A percentile compares a stretch with the other conserved stretches of the same genome.
phyloP scores from a whole-genome alignment of 345 rosid genomes.

The Boechera stricta region DNA sequence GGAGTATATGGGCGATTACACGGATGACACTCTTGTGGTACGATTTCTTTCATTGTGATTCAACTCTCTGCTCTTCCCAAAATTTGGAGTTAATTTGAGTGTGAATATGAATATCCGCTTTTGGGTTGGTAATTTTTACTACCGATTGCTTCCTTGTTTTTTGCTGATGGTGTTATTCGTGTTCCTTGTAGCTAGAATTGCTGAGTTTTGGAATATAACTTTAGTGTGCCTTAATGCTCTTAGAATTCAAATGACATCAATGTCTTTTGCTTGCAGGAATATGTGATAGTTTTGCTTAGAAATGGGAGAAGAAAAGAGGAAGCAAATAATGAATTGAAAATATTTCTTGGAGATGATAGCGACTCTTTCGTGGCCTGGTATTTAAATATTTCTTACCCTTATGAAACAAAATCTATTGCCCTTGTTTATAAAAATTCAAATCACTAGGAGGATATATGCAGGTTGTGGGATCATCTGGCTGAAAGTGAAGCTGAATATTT shows the following conservation, averaged over 20 bases:
- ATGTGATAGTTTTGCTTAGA: slow-evolving; percentile 83
- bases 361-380: slow-evolving; percentile 89
- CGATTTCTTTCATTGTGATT: slow-evolving; percentile 3
- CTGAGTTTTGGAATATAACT: slow-evolving; percentile 2
- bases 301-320: slow-evolving; percentile 89
- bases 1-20: slow-evolving; percentile 97
- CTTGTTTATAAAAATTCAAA: neutral
- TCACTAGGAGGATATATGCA: slow-evolving; percentile 43
- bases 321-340: slow-evolving; percentile 83
- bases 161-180: neutral
- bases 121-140: neutral
- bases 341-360: slow-evolving; percentile 94
- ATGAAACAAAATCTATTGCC: neutral
- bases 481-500: slow-evolving; percentile 67
- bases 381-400: neutral
- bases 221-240: slow-evolving; percentile 3
- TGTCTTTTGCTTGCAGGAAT: slow-evolving; percentile 66
- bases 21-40: slow-evolving; percentile 98
- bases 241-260: slow-evolving; percentile 10
- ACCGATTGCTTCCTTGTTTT: slow-evolving; percentile 6
- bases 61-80: neutral
- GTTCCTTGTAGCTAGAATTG: slow-evolving; percentile 13
- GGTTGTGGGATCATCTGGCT: slow-evolving; percentile 97
- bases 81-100: neutral
- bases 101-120: neutral